Evolutionary conservation across 768 basidiomycete genomes (phyloP).

Genomic region (Gelatoporia subvermispora): DNA sequence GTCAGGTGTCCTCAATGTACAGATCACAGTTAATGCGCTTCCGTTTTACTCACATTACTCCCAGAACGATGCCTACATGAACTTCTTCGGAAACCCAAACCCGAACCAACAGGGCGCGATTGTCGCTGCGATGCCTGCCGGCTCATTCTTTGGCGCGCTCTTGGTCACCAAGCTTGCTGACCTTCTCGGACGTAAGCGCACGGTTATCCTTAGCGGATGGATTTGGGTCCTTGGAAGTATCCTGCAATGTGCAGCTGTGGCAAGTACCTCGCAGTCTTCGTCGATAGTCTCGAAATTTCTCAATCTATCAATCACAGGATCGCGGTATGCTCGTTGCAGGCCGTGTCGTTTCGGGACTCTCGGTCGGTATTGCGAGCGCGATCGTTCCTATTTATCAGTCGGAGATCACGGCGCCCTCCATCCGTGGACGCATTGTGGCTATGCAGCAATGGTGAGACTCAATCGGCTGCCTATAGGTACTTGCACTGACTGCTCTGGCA

Average conservation of each 20-base stretch:
- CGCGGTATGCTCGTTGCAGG: slow-evolving; percentile 65
- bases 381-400: slow-evolving; percentile 74
- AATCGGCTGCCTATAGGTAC: background rate
- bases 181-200: slow-evolving; percentile 57
- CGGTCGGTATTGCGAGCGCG: slow-evolving; percentile 62
- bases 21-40: slow-evolving; percentile 9
- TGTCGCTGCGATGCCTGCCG: slow-evolving; percentile 76
- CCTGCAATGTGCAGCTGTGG: slow-evolving; percentile 59
- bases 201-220: slow-evolving; percentile 59
- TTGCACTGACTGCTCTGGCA: background rate
- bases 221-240: slow-evolving; percentile 72
- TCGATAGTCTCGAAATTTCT: no score
- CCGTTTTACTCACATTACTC: background rate
- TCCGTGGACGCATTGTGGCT: slow-evolving; percentile 72
- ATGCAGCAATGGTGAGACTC: slow-evolving; percentile 60
- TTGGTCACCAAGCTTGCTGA: slow-evolving; percentile 62
- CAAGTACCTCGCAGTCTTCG: slow-evolving; percentile 16
- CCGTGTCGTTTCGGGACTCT: slow-evolving; percentile 56
- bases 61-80: slow-evolving; percentile 30
- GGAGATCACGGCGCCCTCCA: slow-evolving; percentile 65
- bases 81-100: slow-evolving; percentile 34
- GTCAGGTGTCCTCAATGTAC: slow-evolving; percentile 65
- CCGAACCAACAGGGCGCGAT: slow-evolving; percentile 64
- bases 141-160: slow-evolving; percentile 63
- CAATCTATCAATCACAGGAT: no score